Percentiles rank a stretch among this genome's conserved stretches.
Evolutionary conservation across 2,329 filamentous ascomycete species (phyloP).

Genomic region (Cryphonectria naterciae): DNA sequence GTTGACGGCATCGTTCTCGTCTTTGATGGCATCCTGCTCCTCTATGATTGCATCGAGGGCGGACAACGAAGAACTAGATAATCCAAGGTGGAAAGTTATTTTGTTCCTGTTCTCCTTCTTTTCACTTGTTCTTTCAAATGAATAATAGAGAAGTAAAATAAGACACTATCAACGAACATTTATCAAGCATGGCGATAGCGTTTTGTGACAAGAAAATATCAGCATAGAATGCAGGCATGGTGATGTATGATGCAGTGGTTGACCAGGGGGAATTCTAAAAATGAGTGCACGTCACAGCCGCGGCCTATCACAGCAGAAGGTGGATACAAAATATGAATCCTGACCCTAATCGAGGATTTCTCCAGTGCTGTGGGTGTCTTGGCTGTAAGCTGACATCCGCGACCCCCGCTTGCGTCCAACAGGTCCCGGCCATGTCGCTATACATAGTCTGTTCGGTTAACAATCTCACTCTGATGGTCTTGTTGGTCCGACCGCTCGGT

Average conservation of each 20-base stretch:
- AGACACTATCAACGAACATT: too few relatives aligned
- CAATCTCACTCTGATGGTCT: neutral
- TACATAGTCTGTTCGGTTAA: neutral
- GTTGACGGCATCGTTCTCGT: too few relatives aligned
- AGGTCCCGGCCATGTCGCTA: neutral
- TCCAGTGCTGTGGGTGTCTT: neutral
- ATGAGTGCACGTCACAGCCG: neutral
- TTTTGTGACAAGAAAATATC: neutral
- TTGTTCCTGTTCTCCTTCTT: too few relatives aligned
- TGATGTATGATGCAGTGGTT: too few relatives aligned
- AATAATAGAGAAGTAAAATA: too few relatives aligned
- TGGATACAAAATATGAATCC: neutral
- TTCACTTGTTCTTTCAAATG: too few relatives aligned
- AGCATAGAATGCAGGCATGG: neutral
- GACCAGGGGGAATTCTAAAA: neutral
- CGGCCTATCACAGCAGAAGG: neutral
- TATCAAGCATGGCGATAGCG: neutral
- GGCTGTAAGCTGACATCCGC: conserved; percentile 1
- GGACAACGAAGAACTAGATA: too few relatives aligned
- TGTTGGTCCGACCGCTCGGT: neutral
- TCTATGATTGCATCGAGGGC: too few relatives aligned
- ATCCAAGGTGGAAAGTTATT: too few relatives aligned
- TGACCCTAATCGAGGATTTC: neutral
- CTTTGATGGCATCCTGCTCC: too few relatives aligned
- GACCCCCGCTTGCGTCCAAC: neutral